Base-by-base conservation (phyloP, 768 basidiomycete species). In the Pleurotus tuber-regium region DNA sequence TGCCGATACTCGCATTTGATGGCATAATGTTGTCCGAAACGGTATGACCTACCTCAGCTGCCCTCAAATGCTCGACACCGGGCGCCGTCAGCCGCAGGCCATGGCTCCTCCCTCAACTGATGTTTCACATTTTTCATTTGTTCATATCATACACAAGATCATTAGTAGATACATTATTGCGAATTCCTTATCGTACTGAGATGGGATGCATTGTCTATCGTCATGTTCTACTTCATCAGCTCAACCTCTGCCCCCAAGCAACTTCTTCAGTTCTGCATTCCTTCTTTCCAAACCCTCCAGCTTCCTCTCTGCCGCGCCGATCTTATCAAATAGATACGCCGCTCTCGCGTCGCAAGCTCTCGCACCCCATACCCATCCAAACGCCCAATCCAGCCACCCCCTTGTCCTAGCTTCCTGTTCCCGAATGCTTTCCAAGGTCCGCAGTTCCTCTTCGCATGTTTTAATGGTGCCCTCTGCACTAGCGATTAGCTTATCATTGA, bases 391-490 rank as follows among this genome's bases (percentile, higher is more conserved):
- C 11, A 57, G 66, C 61, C 69, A 69, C 19, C 59, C 46, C 24
- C 46, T 33, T 14, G 46, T 58, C 31, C 67, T 74, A 46, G 70
- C 67, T 39, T 72, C 70, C 35, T 78, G 76, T 8, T 74, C 69
- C 33, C 82, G 79, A 10, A 94, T 86, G 40, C 80, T 80, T 43
- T 80, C 80, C 16, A 98, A 72, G 7, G 73, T 73, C 11, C 74
- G 62, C 12, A 98, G 75, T 64, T 98, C 94, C 16, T 79, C 73
- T 64, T 97, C 94, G 66, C 84, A 89, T 3, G 77, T 62, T 53
- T 76, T 77, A 59, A 98, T 78, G 9, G 76, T 86, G 9, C 63
- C 68, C 57, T 96, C 90, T 1, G 80, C 72, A 36, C 70, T 68
- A 12, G 76, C 61, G 24, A 88, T 80, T 0, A 78, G 67, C 55